Percentiles rank a stretch among this genome's conserved stretches.
These are phyloP conservation scores for Albifimbria verrucaria DNA, from an alignment of 2,329 filamentous ascomycete genomes.

Conservation along the genomic window DNA sequence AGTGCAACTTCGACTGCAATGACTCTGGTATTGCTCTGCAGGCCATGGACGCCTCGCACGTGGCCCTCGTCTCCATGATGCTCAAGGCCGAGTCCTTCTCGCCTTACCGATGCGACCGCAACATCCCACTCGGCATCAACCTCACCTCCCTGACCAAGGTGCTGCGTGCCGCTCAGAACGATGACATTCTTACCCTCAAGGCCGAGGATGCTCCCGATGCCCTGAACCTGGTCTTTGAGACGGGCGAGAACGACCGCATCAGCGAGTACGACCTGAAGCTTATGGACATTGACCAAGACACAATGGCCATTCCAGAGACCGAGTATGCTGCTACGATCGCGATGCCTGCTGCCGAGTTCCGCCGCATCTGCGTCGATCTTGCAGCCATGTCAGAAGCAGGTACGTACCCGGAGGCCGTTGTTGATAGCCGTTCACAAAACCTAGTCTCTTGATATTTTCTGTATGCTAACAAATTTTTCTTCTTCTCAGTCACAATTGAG, in stretches of 20 bases:
- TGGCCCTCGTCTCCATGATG: conserved; percentile 98
- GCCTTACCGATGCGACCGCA: conserved; percentile 96
- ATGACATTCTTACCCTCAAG: conserved; percentile 94
- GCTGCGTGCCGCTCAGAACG: conserved; percentile 86
- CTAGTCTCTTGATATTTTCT: background rate
- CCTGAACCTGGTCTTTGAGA: conserved; percentile 95
- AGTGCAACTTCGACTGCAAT: conserved; percentile 99
- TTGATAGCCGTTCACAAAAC: background rate
- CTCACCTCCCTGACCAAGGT: conserved; percentile 96
- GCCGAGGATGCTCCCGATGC: conserved; percentile 95
- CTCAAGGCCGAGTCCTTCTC: conserved; percentile 93
- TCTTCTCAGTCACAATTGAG: conserved; percentile 76
- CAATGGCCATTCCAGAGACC: conserved; percentile 97
- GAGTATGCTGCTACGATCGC: conserved; percentile 90
- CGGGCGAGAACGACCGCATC: conserved; percentile 78
- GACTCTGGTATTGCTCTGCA: conserved; percentile 97
- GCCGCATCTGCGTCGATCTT: conserved; percentile 90
- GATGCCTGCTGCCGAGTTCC: conserved; percentile 88
- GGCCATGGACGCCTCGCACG: conserved; percentile 99
- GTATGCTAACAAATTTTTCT: conserved; percentile 9
- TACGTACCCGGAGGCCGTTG: conserved; percentile 42
- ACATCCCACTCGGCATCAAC: conserved; percentile 97
- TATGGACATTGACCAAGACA: conserved; percentile 99
- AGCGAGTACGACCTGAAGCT: conserved; percentile 99
- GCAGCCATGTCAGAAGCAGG: conserved; percentile 92